Conservation (phyloP, 1,284 basidiomycete species). For the Apiotrichum domesticum region DNA sequence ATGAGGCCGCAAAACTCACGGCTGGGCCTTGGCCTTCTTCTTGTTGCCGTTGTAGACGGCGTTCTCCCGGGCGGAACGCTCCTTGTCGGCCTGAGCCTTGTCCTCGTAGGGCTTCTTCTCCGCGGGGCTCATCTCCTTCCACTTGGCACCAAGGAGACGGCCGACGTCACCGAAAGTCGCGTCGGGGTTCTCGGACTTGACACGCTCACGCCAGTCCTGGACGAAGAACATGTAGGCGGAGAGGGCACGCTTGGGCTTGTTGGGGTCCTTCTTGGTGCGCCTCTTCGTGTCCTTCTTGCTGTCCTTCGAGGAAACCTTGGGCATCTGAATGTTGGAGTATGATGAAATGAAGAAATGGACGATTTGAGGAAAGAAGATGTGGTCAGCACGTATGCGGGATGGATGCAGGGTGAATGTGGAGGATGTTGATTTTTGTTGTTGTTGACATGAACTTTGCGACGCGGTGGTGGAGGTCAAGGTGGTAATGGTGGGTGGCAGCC, state of each 20-base stretch:
- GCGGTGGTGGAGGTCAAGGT: background rate
- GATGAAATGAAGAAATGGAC: background rate
- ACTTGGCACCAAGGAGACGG: constrained; percentile 79
- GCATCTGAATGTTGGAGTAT: constrained; percentile 46
- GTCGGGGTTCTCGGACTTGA: constrained; percentile 92
- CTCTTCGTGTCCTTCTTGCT: constrained; percentile 58
- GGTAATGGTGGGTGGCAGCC: background rate
- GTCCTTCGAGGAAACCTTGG: constrained; percentile 60
- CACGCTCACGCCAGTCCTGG: constrained; percentile 88
- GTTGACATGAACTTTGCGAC: background rate
- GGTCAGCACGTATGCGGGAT: background rate
- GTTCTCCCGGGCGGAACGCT: constrained; percentile 58
- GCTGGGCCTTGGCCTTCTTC: constrained; percentile 19
- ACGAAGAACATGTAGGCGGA: constrained; percentile 99
- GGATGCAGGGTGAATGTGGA: background rate
- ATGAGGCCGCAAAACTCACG: background rate
- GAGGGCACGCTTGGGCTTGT: constrained; percentile 55
- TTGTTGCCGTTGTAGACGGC: constrained; percentile 52
- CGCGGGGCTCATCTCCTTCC: constrained; percentile 76
- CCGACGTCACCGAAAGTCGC: constrained; percentile 90
- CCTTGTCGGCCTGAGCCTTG: constrained; percentile 79
- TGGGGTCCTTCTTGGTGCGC: constrained; percentile 41
- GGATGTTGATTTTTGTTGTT: background rate
- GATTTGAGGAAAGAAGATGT: background rate
- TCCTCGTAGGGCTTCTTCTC: constrained; percentile 93